Evolutionary conservation across 1,284 basidiomycete species (phyloP).

Genomic region (Filobasidium uniguttulatum): DNA sequence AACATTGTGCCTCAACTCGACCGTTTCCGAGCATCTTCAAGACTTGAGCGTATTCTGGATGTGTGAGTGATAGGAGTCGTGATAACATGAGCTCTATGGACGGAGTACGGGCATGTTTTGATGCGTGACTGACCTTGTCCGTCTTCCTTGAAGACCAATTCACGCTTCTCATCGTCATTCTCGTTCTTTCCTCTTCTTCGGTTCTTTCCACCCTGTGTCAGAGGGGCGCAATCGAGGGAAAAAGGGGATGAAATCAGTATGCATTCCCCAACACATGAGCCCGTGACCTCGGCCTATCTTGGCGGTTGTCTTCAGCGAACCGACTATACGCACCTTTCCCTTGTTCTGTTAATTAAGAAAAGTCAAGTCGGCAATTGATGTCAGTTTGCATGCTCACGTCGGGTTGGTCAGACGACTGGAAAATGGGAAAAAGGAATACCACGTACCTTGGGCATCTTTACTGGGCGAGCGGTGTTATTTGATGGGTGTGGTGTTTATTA

Average conservation of each 20-base stretch:
- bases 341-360: slow-evolving; percentile 10
- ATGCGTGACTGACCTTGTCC: slow-evolving; percentile 55
- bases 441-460: slow-evolving; percentile 6
- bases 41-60: slow-evolving; percentile 87
- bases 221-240: neutral
- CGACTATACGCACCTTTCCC: slow-evolving; percentile 16
- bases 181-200: slow-evolving; percentile 98
- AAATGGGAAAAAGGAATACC: neutral
- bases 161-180: slow-evolving; percentile 95
- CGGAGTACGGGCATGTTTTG: neutral
- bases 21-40: slow-evolving; percentile 99
- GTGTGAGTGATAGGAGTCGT: neutral
- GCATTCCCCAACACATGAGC: neutral
- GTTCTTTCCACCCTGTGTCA: slow-evolving; percentile 86
- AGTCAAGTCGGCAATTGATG: neutral
- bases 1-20: slow-evolving; percentile 89
- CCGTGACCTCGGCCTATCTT: too few relatives aligned
- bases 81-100: neutral
- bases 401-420: too few relatives aligned
- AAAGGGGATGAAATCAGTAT: neutral
- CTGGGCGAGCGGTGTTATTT: neutral
- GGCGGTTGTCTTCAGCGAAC: neutral
- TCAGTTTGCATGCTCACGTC: neutral
- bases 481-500: neutral
- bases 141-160: slow-evolving; percentile 97